Conservation (phyloP, 305 asterid species). For the Fraxinus angustifolia region DNA sequence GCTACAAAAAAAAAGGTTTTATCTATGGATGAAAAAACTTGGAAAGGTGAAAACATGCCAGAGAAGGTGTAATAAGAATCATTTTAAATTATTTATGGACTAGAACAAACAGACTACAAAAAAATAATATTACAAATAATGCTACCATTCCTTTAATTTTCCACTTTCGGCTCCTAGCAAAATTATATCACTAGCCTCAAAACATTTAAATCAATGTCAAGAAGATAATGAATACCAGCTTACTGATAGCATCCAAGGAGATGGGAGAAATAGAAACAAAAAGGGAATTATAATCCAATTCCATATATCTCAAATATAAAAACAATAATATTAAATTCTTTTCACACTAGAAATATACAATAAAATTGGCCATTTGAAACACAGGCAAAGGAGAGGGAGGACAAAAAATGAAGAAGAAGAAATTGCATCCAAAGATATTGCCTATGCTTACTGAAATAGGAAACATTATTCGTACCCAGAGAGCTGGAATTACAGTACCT, state of each 20-base stretch:
- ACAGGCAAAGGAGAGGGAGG: not conserved
- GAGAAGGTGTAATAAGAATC: not conserved
- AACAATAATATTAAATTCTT: not conserved
- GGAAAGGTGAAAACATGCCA: not conserved
- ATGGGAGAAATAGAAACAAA: not conserved
- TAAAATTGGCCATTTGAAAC: not conserved
- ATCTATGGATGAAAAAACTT: not conserved
- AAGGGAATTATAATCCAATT: not conserved
- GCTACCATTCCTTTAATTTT: not conserved
- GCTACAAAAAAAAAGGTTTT: not conserved
- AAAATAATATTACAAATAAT: not conserved
- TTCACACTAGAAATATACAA: not conserved
- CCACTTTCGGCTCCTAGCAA: not conserved
- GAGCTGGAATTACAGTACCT: slow-evolving; percentile 41
- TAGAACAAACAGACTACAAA: not conserved
- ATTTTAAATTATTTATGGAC: not conserved
- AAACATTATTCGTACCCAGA: not conserved
- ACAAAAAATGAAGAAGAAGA: not conserved
- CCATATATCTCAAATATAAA: not conserved
- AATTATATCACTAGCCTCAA: not conserved
- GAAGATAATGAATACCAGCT: not conserved
- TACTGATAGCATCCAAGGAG: not conserved
- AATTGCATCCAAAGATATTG: not conserved
- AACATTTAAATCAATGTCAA: not conserved
- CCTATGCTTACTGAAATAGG: slow-evolving; percentile 2